Conservation (phyloP, 163 green algal genomes). For the Volvox carteri region DNA sequence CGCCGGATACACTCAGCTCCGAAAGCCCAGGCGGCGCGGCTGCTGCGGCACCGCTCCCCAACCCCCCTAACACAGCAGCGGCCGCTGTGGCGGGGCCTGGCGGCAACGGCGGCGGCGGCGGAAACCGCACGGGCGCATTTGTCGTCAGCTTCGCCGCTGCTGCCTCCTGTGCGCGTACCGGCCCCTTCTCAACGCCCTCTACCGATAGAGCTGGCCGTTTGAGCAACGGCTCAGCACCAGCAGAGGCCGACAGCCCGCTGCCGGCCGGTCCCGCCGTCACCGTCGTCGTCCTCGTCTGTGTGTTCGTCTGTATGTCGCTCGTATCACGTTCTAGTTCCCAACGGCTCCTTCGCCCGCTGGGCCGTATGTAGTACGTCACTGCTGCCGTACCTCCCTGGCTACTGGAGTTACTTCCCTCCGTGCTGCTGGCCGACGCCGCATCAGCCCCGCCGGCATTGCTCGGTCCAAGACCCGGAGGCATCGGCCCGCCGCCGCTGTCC, state of each 20-base stretch:
- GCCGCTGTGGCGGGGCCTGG: too few species aligned
- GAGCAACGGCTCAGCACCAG: not conserved
- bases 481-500: not conserved
- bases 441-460: too few species aligned
- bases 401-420: not conserved
- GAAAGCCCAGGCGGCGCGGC: too few species aligned
- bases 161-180: not conserved
- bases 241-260: not conserved
- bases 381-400: not conserved
- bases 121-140: not conserved
- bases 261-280: too few species aligned
- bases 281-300: too few species aligned
- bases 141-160: not conserved
- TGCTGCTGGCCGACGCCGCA: not conserved
- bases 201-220: constrained; percentile 4
- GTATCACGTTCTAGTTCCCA: constrained; percentile 42
- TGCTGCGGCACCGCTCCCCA: not conserved
- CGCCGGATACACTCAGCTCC: too few species aligned
- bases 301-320: too few species aligned
- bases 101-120: not conserved
- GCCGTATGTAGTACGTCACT: not conserved
- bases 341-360: constrained; percentile 18
- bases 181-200: not conserved
- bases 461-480: not conserved
- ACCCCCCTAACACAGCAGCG: not conserved